These are phyloP conservation scores for Haplosporangium sp. DNA, from an alignment of 371 early-diverging fungal species.

Conservation along the genomic window DNA sequence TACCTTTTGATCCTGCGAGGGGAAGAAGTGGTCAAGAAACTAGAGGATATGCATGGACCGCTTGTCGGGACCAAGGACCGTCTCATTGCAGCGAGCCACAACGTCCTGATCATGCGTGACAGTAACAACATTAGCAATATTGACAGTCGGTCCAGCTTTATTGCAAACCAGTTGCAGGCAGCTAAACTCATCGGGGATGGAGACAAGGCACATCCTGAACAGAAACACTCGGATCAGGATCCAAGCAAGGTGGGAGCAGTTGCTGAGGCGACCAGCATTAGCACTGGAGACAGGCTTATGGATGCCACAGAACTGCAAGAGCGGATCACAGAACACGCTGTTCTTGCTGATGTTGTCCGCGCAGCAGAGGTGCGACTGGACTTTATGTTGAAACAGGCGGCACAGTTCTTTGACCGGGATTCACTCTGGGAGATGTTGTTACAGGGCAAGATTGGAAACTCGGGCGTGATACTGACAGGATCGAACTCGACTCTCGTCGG, in stretches of 20 bases:
- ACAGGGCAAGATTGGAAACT: slow-evolving; percentile 52
- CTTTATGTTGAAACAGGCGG: slow-evolving; percentile 53
- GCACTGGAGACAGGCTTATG: slow-evolving; percentile 39
- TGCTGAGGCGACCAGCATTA: neutral
- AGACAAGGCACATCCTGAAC: slow-evolving; percentile 6
- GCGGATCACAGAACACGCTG: slow-evolving; percentile 43
- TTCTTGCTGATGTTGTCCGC: slow-evolving; percentile 51
- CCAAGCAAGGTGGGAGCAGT: neutral
- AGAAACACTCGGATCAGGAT: neutral
- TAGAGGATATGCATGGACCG: slow-evolving; percentile 52
- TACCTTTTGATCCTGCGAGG: slow-evolving; percentile 44
- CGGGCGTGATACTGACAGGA: slow-evolving; percentile 28
- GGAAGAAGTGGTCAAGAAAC: slow-evolving; percentile 52
- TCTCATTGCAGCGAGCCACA: slow-evolving; percentile 31
- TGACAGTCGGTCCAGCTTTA: neutral
- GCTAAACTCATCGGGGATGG: slow-evolving; percentile 6
- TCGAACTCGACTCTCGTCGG: slow-evolving; percentile 6
- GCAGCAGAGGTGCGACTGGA: slow-evolving; percentile 53
- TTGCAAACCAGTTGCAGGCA: slow-evolving; percentile 11
- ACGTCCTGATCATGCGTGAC: slow-evolving; percentile 13
- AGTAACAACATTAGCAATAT: neutral
- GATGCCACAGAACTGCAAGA: slow-evolving; percentile 47
- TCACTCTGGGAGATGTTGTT: slow-evolving; percentile 56
- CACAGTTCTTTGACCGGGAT: slow-evolving; percentile 57
- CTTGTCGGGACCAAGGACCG: slow-evolving; percentile 42